These are phyloP conservation scores for rapeseed (Brassica napus) DNA, from an alignment of 345 rosid species.

Conservation along the genomic window DNA sequence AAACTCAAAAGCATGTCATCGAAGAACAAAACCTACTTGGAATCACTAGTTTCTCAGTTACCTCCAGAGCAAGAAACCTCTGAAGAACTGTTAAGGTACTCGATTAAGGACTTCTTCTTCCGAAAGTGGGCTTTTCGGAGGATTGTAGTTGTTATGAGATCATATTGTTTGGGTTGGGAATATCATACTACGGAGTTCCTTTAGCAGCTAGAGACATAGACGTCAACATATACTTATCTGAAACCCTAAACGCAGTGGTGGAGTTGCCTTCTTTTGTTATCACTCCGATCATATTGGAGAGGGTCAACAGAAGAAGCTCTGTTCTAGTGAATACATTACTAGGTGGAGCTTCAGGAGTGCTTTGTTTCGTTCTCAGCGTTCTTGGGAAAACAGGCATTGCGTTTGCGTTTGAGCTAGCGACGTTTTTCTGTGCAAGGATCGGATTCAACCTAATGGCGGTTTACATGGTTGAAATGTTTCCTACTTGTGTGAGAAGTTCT, in stretches of 20 bases:
- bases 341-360: constrained; percentile 44
- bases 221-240: constrained; percentile 44
- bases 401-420: constrained; percentile 48
- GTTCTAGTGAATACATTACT: constrained; percentile 32
- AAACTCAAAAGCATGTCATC: constrained; percentile 20
- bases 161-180: constrained; percentile 48
- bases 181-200: constrained; percentile 49
- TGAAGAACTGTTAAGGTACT: constrained; percentile 5
- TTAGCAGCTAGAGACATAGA: constrained; percentile 48
- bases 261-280: constrained; percentile 45
- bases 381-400: neutral
- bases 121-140: constrained; percentile 32
- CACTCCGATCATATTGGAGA: constrained; percentile 39
- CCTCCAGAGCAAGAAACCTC: neutral
- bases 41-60: constrained; percentile 15
- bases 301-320: constrained; percentile 43
- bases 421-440: constrained; percentile 51
- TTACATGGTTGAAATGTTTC: constrained; percentile 52
- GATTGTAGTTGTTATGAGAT: constrained; percentile 37
- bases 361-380: constrained; percentile 32
- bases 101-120: constrained; percentile 24
- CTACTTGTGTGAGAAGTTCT: constrained; percentile 53
- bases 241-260: constrained; percentile 48
- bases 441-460: constrained; percentile 47
- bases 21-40: neutral